Percentiles rank a stretch among this genome's conserved stretches.
These are phyloP conservation scores for Gymnopus androsaceus DNA, from an alignment of 1,284 basidiomycete genomes.

Conservation along the genomic window DNA sequence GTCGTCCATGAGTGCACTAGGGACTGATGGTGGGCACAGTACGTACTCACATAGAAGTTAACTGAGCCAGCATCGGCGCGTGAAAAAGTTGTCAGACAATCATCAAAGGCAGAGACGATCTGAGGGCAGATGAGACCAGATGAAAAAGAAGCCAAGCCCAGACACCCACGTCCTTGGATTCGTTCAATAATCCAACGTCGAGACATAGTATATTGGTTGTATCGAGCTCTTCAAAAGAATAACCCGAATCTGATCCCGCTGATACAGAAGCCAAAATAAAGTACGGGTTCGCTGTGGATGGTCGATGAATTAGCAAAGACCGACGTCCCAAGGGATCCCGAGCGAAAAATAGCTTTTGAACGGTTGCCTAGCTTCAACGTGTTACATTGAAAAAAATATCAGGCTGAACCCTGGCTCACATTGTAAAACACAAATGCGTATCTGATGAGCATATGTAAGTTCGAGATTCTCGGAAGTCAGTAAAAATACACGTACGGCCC, in stretches of 20 bases:
- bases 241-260: conserved; percentile 43
- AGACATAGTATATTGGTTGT: conserved; percentile 61
- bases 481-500: conserved; percentile 74
- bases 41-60: conserved; percentile 4
- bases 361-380: conserved; percentile 38
- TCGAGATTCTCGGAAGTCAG: neutral
- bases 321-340: conserved; percentile 91
- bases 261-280: conserved; percentile 71
- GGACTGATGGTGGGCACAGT: neutral
- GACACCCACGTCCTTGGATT: conserved; percentile 27
- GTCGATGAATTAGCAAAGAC: conserved; percentile 76
- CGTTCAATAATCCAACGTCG: conserved; percentile 37
- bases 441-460: conserved; percentile 39
- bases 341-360: conserved; percentile 68
- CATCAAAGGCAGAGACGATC: conserved; percentile 35
- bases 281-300: conserved; percentile 47
- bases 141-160: neutral
- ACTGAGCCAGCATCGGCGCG: conserved; percentile 14
- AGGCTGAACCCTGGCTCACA: conserved; percentile 42
- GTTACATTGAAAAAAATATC: neutral
- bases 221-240: conserved; percentile 62
- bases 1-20: neutral
- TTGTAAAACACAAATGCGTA: conserved; percentile 85
- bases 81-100: conserved; percentile 29
- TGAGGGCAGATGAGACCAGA: conserved; percentile 22